Evolutionary conservation across 768 basidiomycete species (phyloP).

Genomic region (Floccularia luteovirens): DNA sequence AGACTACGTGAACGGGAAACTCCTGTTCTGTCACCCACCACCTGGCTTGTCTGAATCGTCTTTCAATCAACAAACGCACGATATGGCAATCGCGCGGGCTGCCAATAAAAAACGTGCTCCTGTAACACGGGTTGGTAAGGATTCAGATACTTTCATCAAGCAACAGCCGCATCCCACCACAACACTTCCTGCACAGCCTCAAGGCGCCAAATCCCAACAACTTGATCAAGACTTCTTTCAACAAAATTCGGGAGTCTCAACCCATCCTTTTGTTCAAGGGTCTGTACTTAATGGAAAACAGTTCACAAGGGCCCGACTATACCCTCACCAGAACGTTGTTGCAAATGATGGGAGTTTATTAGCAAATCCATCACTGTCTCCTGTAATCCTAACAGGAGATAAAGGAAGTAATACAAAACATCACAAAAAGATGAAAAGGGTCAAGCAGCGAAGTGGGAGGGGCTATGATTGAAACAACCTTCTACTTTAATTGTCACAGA

Average conservation of each 20-base stretch:
- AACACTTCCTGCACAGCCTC: conserved; percentile 19
- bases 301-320: conserved; percentile 58
- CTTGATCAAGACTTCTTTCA: conserved; percentile 84
- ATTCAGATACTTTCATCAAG: conserved; percentile 75
- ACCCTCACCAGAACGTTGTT: conserved; percentile 80
- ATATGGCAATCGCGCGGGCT: conserved; percentile 48
- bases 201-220: conserved; percentile 51
- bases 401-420: conserved; percentile 61
- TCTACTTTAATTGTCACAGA: too few relatives aligned
- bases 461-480: conserved; percentile 91
- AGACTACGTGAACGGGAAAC: conserved; percentile 93
- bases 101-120: conserved; percentile 87
- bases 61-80: conserved; percentile 72
- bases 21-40: conserved; percentile 89
- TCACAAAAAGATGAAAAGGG: conserved; percentile 74
- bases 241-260: conserved; percentile 36
- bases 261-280: conserved; percentile 60
- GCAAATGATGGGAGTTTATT: conserved; percentile 74
- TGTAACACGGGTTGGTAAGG: conserved; percentile 75
- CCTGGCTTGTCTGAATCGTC: conserved; percentile 54
- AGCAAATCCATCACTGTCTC: conserved; percentile 28
- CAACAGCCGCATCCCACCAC: conserved; percentile 18
- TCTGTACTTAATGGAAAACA: conserved; percentile 46
- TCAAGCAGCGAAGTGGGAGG: conserved; percentile 87
- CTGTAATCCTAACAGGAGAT: conserved; percentile 34